Percentiles rank a stretch among this genome's conserved stretches.
Conservation (phyloP, 2,329 filamentous ascomycete species). For the Colletotrichum echinochloae region DNA sequence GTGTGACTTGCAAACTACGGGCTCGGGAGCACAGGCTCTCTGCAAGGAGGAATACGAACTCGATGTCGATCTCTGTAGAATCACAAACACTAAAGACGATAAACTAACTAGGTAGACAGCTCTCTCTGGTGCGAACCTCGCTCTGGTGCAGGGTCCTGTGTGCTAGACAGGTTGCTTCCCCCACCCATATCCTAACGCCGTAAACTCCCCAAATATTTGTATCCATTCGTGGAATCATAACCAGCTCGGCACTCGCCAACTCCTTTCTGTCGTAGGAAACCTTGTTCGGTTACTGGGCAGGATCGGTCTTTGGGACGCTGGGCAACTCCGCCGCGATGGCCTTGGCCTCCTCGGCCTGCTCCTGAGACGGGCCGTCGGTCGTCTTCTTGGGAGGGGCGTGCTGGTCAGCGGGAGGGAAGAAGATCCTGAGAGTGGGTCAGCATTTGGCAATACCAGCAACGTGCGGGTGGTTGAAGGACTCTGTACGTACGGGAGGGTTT, state of each 20-base stretch:
- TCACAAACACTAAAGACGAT: background rate
- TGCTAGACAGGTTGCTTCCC: background rate
- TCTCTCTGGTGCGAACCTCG: background rate
- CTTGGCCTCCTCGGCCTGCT: constrained; percentile 44
- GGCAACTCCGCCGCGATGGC: constrained; percentile 49
- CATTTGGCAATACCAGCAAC: background rate
- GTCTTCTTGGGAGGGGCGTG: constrained; percentile 33
- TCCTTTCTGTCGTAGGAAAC: background rate
- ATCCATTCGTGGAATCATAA: background rate
- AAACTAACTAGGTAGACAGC: background rate
- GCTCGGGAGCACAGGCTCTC: too few species aligned
- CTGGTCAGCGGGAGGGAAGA: constrained; percentile 41
- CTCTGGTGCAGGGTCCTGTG: background rate
- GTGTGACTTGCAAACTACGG: background rate
- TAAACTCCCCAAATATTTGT: constrained; percentile 2
- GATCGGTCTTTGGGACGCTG: constrained; percentile 52
- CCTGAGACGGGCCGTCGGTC: constrained; percentile 43
- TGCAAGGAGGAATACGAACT: background rate
- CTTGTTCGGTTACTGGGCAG: constrained; percentile 15
- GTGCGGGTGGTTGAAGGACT: background rate
- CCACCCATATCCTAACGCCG: constrained; percentile 5
- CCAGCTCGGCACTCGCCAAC: background rate
- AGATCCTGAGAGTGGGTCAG: constrained; percentile 13
- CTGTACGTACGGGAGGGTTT: constrained; percentile 76
- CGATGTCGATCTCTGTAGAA: background rate